Base-by-base conservation (phyloP, 140 eudicot genomes). In the Anethum foeniculum region DNA sequence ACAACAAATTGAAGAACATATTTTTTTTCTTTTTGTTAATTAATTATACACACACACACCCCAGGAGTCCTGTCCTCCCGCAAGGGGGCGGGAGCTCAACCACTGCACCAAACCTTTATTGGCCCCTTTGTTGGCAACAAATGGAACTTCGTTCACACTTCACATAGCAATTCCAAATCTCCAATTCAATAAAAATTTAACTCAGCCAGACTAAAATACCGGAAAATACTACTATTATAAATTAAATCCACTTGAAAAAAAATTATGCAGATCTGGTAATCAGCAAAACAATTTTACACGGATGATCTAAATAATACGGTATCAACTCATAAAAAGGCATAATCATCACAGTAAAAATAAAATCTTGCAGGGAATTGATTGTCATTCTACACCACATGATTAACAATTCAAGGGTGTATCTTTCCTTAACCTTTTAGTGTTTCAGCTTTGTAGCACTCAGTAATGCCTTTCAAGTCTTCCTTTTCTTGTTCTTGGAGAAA, bases 401-500 rank as follows among this genome's bases (percentile, higher is more conserved):
- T 73, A 51, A 38, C 30, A 46, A 41, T 41, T 41, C 32, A 12
- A 73, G 18, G 52, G 77, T 10, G 14, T 5, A 21, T 73, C 32
- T 73, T 36, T 73, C 44, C 48, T 30, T 25, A 38, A 23, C 49
- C 36, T 73, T 18, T 21, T 73, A 41, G 52, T 73, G 77, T 21
- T 18, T 73, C 7, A 25, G 49, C 51, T 14, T 38, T 41, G 18
- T 38, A 41, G 27, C 76, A 36, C 3, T 71, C 47, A 7, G 25
- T 32, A 34, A 41, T 36, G 30, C 34, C 71, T 38, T 71, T 86
- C 80, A 89, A 87, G 77, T 83, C 90, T 90, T 90, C 76, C 85
- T 82, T 82, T 88, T 94, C 90, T 90, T 90, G 19, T 86, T 89
- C 21, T 81, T 83, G n/a, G 87, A 80, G 7, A 77, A 85, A 38